phyloP scores from a whole-genome alignment of 257 asterid species.

The Nyctanthes arbortristis region DNA sequence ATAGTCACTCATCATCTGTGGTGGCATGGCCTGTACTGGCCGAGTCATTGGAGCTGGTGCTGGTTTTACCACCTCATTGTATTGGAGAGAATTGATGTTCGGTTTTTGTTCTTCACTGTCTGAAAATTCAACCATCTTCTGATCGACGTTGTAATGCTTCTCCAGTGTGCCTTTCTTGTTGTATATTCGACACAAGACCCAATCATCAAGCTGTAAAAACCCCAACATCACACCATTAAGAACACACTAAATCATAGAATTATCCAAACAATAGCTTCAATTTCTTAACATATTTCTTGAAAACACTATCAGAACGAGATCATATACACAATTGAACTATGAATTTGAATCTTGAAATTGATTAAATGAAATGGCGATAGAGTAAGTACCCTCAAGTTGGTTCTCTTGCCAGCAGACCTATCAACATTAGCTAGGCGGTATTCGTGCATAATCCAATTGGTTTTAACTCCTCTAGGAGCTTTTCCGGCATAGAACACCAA shows the following conservation, averaged over 20 bases:
- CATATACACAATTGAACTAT: neutral
- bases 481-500: conserved; percentile 70
- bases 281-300: no score
- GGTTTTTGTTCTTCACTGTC: conserved; percentile 52
- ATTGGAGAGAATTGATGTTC: conserved; percentile 6
- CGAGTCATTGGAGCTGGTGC: conserved; percentile 18
- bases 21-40: conserved; percentile 18
- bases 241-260: neutral
- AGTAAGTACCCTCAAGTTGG: conserved; percentile 48
- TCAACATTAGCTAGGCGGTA: conserved; percentile 71
- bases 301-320: no score
- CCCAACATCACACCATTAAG: neutral
- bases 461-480: conserved; percentile 64
- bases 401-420: conserved; percentile 57
- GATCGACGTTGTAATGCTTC: conserved; percentile 33
- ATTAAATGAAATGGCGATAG: no score
- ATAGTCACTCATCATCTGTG: conserved; percentile 29
- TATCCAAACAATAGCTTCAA: no score
- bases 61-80: conserved; percentile 6
- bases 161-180: conserved; percentile 70
- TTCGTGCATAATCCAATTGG: conserved; percentile 82
- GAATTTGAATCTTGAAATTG: neutral
- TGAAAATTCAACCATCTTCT: conserved; percentile 24
- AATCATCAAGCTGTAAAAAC: conserved; percentile 62
- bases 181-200: conserved; percentile 74